Evolutionary conservation across 306 rosid species (phyloP).

Genomic region (Sophora flavescens): DNA sequence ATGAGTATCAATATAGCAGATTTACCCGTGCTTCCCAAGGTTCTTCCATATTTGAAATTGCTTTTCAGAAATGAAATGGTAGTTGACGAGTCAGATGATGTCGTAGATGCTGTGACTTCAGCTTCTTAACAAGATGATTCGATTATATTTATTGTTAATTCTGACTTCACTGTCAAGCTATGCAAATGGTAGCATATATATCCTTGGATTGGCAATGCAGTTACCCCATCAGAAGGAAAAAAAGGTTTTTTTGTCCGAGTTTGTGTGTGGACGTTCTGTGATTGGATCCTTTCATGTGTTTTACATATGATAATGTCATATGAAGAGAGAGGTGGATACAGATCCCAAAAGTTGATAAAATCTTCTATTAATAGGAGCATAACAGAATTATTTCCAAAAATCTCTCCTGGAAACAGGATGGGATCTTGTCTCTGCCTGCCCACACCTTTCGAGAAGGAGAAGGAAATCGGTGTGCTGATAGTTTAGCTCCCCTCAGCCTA

Average conservation of each 20-base stretch:
- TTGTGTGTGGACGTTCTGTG: neutral
- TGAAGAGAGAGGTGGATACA: too few species aligned
- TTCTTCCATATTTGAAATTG: constrained; percentile 85
- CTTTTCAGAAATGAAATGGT: constrained; percentile 79
- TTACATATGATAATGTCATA: too few species aligned
- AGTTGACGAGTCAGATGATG: constrained; percentile 72
- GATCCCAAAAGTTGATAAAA: too few species aligned
- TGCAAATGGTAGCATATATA: too few species aligned
- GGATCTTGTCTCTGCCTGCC: too few species aligned
- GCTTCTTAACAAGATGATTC: constrained; percentile 42
- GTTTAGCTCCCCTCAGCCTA: too few species aligned
- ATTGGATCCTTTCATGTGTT: too few species aligned
- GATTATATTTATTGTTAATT: constrained; percentile 12
- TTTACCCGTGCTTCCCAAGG: constrained; percentile 78
- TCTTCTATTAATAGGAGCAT: too few species aligned
- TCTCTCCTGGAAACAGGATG: too few species aligned
- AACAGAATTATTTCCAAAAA: too few species aligned
- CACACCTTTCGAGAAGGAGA: too few species aligned
- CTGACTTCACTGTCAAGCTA: constrained; percentile 18
- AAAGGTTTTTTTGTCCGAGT: neutral
- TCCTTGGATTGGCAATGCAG: constrained; percentile 10
- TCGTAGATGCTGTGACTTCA: constrained; percentile 46
- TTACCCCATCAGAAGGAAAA: neutral
- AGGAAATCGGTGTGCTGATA: too few species aligned
- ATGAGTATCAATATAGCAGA: constrained; percentile 94